These are phyloP conservation scores for Xylaria sp. DNA, from an alignment of 2,329 filamentous ascomycete species.

Conservation along the genomic window DNA sequence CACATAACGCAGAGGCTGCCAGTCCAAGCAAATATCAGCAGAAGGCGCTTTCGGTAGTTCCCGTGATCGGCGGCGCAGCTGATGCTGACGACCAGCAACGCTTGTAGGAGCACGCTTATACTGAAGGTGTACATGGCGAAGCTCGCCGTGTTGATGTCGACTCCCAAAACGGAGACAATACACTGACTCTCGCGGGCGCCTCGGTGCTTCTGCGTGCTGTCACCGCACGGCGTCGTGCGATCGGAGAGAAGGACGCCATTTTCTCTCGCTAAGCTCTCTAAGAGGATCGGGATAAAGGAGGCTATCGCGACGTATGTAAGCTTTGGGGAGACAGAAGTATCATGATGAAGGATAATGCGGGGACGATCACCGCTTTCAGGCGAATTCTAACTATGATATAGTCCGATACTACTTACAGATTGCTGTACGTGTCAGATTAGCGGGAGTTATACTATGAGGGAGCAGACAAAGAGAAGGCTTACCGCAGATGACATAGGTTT, in stretches of 20 bases:
- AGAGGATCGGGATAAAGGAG: slow-evolving; percentile 93
- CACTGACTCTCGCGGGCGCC: slow-evolving; percentile 72
- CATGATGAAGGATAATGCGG: neutral
- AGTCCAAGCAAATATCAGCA: slow-evolving; percentile 84
- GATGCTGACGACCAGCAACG: slow-evolving; percentile 92
- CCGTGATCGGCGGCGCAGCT: slow-evolving; percentile 96
- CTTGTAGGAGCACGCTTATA: slow-evolving; percentile 87
- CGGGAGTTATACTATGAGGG: neutral
- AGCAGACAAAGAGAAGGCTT: slow-evolving; percentile 52
- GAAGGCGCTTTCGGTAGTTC: slow-evolving; percentile 86
- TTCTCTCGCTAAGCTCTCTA: slow-evolving; percentile 92
- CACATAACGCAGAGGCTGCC: slow-evolving; percentile 88
- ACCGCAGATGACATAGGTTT: slow-evolving; percentile 97
- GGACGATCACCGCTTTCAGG: neutral
- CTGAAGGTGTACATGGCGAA: slow-evolving; percentile 99
- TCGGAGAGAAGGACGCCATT: slow-evolving; percentile 88
- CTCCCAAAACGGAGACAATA: slow-evolving; percentile 81
- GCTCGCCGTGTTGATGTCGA: slow-evolving; percentile 93
- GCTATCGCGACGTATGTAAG: slow-evolving; percentile 60
- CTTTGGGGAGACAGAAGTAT: slow-evolving; percentile 9
- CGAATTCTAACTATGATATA: slow-evolving; percentile 1
- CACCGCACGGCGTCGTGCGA: slow-evolving; percentile 77
- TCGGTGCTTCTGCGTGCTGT: slow-evolving; percentile 64
- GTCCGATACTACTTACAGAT: slow-evolving; percentile 43
- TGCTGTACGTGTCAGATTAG: slow-evolving; percentile 35